A percentile compares a stretch with the other conserved stretches of the same genome.
Evolutionary conservation across 2,329 filamentous ascomycete genomes (phyloP).

Genomic region (Lachnellula occidentalis): DNA sequence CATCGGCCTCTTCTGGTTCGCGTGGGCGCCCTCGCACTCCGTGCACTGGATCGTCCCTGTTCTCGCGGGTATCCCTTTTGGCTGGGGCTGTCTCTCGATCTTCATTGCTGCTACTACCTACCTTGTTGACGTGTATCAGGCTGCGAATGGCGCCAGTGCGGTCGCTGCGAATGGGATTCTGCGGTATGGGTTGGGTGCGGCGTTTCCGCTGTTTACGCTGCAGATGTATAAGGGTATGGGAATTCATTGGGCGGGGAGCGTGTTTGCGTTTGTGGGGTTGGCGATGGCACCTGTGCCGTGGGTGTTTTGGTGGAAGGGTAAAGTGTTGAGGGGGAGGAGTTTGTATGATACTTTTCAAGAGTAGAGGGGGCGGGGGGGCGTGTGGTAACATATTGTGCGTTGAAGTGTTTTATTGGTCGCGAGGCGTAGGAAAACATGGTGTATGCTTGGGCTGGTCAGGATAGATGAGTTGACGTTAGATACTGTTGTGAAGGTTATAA

Average conservation of each 20-base stretch:
- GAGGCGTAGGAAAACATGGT: too few species aligned
- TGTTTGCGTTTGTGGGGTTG: constrained; percentile 38
- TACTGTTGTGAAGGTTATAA: too few species aligned
- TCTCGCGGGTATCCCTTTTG: constrained; percentile 38
- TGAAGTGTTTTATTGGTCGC: too few species aligned
- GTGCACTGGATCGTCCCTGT: constrained; percentile 29
- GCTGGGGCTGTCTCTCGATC: constrained; percentile 53
- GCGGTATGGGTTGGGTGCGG: constrained; percentile 23
- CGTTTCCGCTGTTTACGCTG: constrained; percentile 34
- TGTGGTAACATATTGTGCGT: too few species aligned
- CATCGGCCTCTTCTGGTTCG: constrained; percentile 31
- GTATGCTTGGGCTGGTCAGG: too few species aligned
- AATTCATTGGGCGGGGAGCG: constrained; percentile 37
- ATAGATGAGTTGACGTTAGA: too few species aligned
- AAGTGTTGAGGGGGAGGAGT: constrained; percentile 31
- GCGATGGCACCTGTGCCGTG: constrained; percentile 40
- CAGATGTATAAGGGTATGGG: constrained; percentile 42
- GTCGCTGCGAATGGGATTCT: constrained; percentile 27
- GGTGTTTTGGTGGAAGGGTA: constrained; percentile 37
- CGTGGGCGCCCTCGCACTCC: constrained; percentile 20
- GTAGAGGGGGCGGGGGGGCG: neutral
- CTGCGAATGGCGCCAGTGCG: constrained; percentile 21
- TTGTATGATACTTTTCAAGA: constrained; percentile 18
- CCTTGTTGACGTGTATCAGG: constrained; percentile 24
- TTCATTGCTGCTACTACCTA: constrained; percentile 36